Evolutionary conservation across 345 rosid species (phyloP).

Genomic region (Eutrema heterophyllum): DNA sequence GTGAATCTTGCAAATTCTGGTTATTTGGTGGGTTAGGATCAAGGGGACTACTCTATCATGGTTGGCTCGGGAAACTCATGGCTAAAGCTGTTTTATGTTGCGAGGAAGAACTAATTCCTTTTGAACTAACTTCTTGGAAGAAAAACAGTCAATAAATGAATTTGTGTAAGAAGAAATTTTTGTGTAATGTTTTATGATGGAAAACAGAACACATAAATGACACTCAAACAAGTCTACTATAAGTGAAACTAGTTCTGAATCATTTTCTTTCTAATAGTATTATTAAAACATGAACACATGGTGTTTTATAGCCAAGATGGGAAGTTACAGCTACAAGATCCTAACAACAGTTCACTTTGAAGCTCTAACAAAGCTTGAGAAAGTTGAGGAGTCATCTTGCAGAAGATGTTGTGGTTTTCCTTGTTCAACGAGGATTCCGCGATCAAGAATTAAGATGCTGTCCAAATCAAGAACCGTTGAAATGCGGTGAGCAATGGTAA

Average conservation of each 20-base stretch:
- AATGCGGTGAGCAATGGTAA: slow-evolving; percentile 93
- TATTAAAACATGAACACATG: neutral
- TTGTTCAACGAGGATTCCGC: slow-evolving; percentile 70
- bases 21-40: slow-evolving; percentile 87
- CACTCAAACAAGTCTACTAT: too few relatives aligned
- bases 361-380: slow-evolving; percentile 72
- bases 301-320: neutral
- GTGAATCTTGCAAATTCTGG: slow-evolving; percentile 52
- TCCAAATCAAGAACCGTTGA: slow-evolving; percentile 77
- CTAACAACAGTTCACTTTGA: slow-evolving; percentile 31
- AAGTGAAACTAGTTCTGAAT: neutral
- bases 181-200: too few relatives aligned
- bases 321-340: neutral
- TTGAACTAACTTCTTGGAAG: slow-evolving; percentile 73
- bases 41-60: slow-evolving; percentile 81
- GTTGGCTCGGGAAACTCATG: slow-evolving; percentile 67
- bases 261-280: neutral
- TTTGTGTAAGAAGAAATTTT: neutral
- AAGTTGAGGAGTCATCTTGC: slow-evolving; percentile 49
- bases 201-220: too few relatives aligned
- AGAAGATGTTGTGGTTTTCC: slow-evolving; percentile 67
- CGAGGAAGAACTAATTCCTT: slow-evolving; percentile 56
- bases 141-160: slow-evolving; percentile 17
- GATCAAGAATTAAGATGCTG: slow-evolving; percentile 61
- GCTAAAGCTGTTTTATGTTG: slow-evolving; percentile 61